Evolutionary conservation across 306 rosid species (phyloP).

Genomic region (Canavalia ensiformis): DNA sequence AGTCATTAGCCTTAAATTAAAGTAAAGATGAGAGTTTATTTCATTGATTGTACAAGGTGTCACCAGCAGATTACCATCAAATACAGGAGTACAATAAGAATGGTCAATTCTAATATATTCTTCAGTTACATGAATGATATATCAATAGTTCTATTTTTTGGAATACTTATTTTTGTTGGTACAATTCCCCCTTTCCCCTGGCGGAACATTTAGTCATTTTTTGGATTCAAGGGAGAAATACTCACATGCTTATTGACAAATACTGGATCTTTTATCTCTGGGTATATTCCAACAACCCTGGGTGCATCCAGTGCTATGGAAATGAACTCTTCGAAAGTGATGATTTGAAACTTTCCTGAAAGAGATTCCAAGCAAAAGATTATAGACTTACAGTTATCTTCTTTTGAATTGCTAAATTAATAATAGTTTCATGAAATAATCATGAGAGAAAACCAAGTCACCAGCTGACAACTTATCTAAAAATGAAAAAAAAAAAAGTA

Average conservation of each 20-base stretch:
- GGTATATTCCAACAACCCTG: constrained; percentile 96
- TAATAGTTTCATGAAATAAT: constrained; percentile 29
- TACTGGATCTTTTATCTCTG: constrained; percentile 91
- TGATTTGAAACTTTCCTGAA: constrained; percentile 79
- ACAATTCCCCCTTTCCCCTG: not conserved
- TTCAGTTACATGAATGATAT: not conserved
- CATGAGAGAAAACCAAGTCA: constrained; percentile 20
- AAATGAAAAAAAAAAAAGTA: not conserved
- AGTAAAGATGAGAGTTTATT: constrained; percentile 16
- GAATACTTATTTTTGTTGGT: not conserved
- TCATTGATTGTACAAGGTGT: constrained; percentile 10
- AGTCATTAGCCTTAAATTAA: constrained; percentile 28
- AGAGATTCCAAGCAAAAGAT: constrained; percentile 42
- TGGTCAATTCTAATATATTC: constrained; percentile 9
- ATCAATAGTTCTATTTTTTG: not conserved
- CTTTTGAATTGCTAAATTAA: constrained; percentile 6
- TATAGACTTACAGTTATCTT: constrained; percentile 18
- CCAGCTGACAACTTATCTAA: not conserved
- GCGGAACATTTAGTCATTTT: constrained; percentile 12
- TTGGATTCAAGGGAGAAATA: constrained; percentile 48
- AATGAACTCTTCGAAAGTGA: constrained; percentile 93
- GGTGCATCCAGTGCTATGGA: constrained; percentile 81
- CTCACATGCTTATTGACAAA: constrained; percentile 87
- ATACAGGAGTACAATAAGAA: constrained; percentile 8
- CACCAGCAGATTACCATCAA: constrained; percentile 2